A percentile compares a stretch with the other conserved stretches of the same genome.
Evolutionary conservation across 352 stramenopile genomes (phyloP).

Genomic region (Globisporangium yorkense): DNA sequence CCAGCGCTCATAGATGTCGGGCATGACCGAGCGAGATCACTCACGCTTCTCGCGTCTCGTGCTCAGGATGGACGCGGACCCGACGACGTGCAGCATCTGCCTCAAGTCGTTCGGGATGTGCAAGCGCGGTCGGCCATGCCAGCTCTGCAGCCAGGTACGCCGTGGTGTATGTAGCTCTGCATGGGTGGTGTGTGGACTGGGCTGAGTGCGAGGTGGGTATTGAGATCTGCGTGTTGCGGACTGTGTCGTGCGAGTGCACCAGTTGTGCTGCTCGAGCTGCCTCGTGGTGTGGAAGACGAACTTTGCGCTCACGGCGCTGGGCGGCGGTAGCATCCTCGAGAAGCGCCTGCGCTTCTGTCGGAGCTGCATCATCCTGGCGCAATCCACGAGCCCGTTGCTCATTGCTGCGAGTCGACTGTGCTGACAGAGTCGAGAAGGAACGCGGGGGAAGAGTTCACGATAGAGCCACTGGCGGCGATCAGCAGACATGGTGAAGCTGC

Average conservation of each 20-base stretch:
- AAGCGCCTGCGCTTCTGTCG: slow-evolving; percentile 14
- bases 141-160: slow-evolving; percentile 15
- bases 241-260: background rate
- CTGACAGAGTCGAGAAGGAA: background rate
- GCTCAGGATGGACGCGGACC: slow-evolving; percentile 4
- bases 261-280: slow-evolving; percentile 17
- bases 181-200: background rate
- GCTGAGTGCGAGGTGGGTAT: no score
- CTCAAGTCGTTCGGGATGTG: slow-evolving; percentile 14
- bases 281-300: slow-evolving; percentile 14
- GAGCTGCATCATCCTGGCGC: slow-evolving; percentile 13
- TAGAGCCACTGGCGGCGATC: background rate
- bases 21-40: background rate
- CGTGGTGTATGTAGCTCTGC: background rate
- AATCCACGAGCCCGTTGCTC: slow-evolving; percentile 9
- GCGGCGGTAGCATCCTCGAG: slow-evolving; percentile 8
- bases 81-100: slow-evolving; percentile 12
- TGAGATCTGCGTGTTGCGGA: background rate
- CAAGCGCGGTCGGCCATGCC: slow-evolving; percentile 8
- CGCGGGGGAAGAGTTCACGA: background rate
- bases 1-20: no score
- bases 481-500: background rate
- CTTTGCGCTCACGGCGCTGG: slow-evolving; percentile 13
- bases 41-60: background rate
- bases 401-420: slow-evolving; percentile 5